Percentiles rank a stretch among this genome's conserved stretches.
Evolutionary conservation across 257 asterid genomes (phyloP).

Genomic region (Solanum peruvianum): DNA sequence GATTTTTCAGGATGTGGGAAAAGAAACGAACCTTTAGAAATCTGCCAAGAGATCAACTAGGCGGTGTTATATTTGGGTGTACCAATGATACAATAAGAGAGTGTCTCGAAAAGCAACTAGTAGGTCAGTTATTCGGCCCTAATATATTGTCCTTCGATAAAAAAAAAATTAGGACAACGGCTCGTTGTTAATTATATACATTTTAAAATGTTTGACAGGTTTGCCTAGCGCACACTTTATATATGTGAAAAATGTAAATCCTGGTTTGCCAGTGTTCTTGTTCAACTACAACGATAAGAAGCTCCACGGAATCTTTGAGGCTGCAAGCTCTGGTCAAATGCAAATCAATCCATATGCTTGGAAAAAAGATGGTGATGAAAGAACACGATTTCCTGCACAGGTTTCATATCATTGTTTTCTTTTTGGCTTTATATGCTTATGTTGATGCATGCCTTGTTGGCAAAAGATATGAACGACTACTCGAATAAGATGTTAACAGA

Average conservation of each 20-base stretch:
- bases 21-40: slow-evolving; percentile 22
- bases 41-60: slow-evolving; percentile 18
- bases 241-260: slow-evolving; percentile 61
- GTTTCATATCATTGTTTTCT: slow-evolving; percentile 20
- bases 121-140: slow-evolving; percentile 14
- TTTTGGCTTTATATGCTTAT: neutral
- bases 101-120: slow-evolving; percentile 22
- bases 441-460: neutral
- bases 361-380: slow-evolving; percentile 59
- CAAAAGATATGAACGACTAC: no score
- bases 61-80: slow-evolving; percentile 40
- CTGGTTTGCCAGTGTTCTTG: slow-evolving; percentile 77
- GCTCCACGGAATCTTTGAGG: slow-evolving; percentile 76
- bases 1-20: slow-evolving; percentile 34
- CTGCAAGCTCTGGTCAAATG: slow-evolving; percentile 71
- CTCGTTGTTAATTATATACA: neutral
- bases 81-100: slow-evolving; percentile 12
- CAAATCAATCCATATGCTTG: slow-evolving; percentile 73
- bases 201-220: slow-evolving; percentile 31
- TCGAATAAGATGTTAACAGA: no score
- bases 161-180: neutral
- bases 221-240: slow-evolving; percentile 52
- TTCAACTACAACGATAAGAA: slow-evolving; percentile 54
- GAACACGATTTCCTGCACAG: slow-evolving; percentile 80
- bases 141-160: neutral